Evolutionary conservation across 176 grass and related monocot genomes (phyloP).

Genomic region (Themeda triandra): DNA sequence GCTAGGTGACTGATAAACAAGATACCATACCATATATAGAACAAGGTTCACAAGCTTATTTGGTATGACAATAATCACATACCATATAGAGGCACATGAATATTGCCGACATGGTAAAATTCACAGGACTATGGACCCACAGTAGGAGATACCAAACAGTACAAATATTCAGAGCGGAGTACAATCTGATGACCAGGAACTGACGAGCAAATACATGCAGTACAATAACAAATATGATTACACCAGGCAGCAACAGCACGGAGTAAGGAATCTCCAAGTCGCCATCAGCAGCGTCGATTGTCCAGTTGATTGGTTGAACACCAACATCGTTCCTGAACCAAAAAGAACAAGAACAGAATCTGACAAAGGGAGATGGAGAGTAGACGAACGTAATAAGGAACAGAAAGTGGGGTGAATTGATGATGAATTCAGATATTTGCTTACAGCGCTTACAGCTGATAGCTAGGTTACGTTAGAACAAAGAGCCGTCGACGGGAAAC

Average conservation of each 20-base stretch:
- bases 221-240: not conserved
- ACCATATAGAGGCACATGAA: too few species aligned
- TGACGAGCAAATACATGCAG: not conserved
- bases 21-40: too few species aligned
- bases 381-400: not conserved
- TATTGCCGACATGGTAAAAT: too few species aligned
- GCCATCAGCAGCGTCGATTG: not conserved
- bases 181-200: not conserved
- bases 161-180: not conserved
- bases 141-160: not conserved
- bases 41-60: too few species aligned
- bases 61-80: too few species aligned
- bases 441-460: conserved; percentile 22
- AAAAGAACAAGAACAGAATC: too few species aligned
- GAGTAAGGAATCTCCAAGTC: too few species aligned
- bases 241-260: not conserved
- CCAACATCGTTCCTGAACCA: not conserved
- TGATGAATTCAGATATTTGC: too few species aligned
- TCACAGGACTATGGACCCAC: too few species aligned
- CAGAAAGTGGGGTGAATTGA: too few species aligned
- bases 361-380: too few species aligned
- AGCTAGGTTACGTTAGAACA: conserved; percentile 36
- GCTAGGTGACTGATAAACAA: too few species aligned
- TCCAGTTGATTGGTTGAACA: not conserved
- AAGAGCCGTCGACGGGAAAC: conserved; percentile 42